Evolutionary conservation across 306 rosid species (phyloP), one percentile per base, ranked within the genome.

Genomic region (Biancaea sappan): DNA sequence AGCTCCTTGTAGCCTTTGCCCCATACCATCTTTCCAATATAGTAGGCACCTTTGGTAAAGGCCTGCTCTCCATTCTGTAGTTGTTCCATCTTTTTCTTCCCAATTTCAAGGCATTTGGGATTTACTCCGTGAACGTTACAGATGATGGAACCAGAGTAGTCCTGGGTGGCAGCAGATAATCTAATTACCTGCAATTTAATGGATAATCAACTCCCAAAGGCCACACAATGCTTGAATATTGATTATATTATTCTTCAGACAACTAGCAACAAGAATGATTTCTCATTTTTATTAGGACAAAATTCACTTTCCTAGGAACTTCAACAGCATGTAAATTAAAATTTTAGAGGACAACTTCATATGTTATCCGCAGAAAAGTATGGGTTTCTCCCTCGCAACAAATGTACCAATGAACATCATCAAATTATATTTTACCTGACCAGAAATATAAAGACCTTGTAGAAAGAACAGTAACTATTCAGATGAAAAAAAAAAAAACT

Each of bases 41-140:
- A 92, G 89, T 94, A 94, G 50, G 96, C 92, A 40, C 92, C 92
- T 86, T 85, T 94, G 71, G 83, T 82, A 73, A 90, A 92, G 43
- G 84, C 87, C 66, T 76, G 83, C 4, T 66, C 73, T 41, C 90
- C 96, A 40, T 75, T 84, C 72, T 80, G 83, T 79, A 79, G 90
- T 79, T 81, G 94, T 71, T 87, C 91, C 66, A 79, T 85, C 86
- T 83, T 94, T 61, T 83, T 86, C 84, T 86, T 77, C 68, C 91
- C 94, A 70, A 92, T 87, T 81, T 81, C 93, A 32, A 94, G 90
- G 83, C 87, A 94, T 74, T 83, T 94, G 58, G 99, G 99, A 82
- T 92, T 94, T 77, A 94, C 97, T 73, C 99, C 99, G 71, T 94
- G 97, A 74, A 94, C 96, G 44, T 94, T 94, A 85, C 99, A 91